phyloP scores from a whole-genome alignment of 768 basidiomycete genomes.

The Crucibulum laeve region DNA sequence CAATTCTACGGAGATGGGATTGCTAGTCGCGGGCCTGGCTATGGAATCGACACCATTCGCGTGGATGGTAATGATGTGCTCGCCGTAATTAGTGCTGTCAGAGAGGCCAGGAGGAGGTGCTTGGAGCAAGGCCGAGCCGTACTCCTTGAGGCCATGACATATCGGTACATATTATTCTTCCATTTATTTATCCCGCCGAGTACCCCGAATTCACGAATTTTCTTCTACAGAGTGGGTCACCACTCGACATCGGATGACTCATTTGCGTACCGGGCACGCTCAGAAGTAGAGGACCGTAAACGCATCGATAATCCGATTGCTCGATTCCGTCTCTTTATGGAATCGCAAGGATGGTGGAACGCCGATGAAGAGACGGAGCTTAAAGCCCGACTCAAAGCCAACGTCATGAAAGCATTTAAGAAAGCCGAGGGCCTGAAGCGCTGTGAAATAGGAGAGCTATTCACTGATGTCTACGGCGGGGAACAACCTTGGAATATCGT shows the following conservation, averaged over 20 bases:
- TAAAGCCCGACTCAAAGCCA: constrained; percentile 61
- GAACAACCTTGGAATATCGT: constrained; percentile 84
- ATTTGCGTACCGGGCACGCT: constrained; percentile 84
- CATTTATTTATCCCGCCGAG: not conserved
- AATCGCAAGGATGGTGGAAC: constrained; percentile 83
- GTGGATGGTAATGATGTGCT: constrained; percentile 94
- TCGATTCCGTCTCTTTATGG: constrained; percentile 83
- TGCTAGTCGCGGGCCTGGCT: constrained; percentile 85
- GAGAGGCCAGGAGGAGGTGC: constrained; percentile 67
- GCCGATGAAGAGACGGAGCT: constrained; percentile 68
- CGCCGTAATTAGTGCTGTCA: constrained; percentile 72
- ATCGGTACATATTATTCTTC: constrained; percentile 45
- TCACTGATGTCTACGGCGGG: constrained; percentile 85
- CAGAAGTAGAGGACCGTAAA: constrained; percentile 90
- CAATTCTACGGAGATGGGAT: constrained; percentile 94
- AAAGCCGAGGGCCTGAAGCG: constrained; percentile 68
- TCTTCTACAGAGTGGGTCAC: constrained; percentile 68
- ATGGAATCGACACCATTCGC: constrained; percentile 86
- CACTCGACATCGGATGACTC: constrained; percentile 96
- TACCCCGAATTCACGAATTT: not conserved
- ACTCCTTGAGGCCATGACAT: constrained; percentile 87
- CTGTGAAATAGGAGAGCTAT: constrained; percentile 72
- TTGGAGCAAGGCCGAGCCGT: constrained; percentile 80
- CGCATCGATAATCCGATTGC: constrained; percentile 86
- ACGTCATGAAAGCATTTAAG: constrained; percentile 77